phyloP scores from a whole-genome alignment of 2,329 filamentous ascomycete species.

The Fulvia fulva region DNA sequence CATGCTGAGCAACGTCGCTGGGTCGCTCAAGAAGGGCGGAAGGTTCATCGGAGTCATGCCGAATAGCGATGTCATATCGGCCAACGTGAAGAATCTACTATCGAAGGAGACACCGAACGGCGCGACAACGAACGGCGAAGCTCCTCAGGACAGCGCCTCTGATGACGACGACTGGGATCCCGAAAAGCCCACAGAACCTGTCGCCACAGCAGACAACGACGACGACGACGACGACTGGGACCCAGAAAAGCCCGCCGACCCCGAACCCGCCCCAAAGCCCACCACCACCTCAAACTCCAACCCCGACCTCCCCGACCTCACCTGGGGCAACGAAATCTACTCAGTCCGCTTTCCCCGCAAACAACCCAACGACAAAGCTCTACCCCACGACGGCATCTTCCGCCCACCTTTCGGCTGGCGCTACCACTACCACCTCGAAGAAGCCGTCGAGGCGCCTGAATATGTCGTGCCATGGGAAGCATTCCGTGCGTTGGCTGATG shows the following conservation, averaged over 20 bases:
- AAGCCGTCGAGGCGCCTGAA: constrained; percentile 94
- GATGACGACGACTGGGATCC: constrained; percentile 35
- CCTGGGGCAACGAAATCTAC: constrained; percentile 94
- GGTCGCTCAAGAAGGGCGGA: constrained; percentile 86
- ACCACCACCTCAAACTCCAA: constrained; percentile 14
- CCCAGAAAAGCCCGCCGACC: constrained; percentile 46
- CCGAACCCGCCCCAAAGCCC: constrained; percentile 33
- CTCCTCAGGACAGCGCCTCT: constrained; percentile 33
- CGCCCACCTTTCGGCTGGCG: constrained; percentile 96
- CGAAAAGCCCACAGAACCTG: constrained; percentile 44
- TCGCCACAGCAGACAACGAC: constrained; percentile 28
- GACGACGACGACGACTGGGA: constrained; percentile 37
- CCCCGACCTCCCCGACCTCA: constrained; percentile 40
- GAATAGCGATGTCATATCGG: constrained; percentile 87
- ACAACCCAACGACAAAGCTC: constrained; percentile 28
- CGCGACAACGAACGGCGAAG: constrained; percentile 9
- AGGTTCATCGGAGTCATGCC: constrained; percentile 93
- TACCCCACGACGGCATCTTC: constrained; percentile 80
- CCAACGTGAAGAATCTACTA: constrained; percentile 74
- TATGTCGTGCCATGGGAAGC: constrained; percentile 98
- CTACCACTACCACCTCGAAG: constrained; percentile 93
- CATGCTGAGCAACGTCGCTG: constrained; percentile 91
- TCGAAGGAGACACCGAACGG: constrained; percentile 42
- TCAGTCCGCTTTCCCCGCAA: constrained; percentile 80
- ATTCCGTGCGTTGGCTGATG: constrained; percentile 90